A percentile compares a stretch with the other conserved stretches of the same genome.
Evolutionary conservation across 176 grass and related monocot species (phyloP).

Genomic region (Calamus simplicifolius): DNA sequence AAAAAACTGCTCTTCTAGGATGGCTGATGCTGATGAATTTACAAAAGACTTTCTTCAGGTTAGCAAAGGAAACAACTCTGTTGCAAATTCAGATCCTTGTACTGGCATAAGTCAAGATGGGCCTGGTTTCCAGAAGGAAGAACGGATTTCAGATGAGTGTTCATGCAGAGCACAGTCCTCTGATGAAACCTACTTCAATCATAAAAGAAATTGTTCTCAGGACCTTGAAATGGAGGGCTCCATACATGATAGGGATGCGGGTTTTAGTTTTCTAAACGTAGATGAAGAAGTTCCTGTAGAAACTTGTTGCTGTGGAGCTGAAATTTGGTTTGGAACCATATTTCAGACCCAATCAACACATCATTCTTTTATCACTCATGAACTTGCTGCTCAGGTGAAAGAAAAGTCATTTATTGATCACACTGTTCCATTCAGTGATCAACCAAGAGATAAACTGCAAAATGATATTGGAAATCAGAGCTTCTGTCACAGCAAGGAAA

Average conservation of each 20-base stretch:
- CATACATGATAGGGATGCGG: too few species aligned
- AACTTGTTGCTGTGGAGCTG: too few species aligned
- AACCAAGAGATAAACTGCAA: slow-evolving; percentile 11
- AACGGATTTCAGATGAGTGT: slow-evolving; percentile 1
- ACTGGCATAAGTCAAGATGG: background rate
- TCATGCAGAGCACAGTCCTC: background rate
- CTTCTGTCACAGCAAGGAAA: slow-evolving; percentile 11
- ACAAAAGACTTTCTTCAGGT: too few species aligned
- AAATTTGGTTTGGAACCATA: too few species aligned
- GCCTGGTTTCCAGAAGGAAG: slow-evolving; percentile 4
- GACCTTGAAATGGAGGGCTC: too few species aligned
- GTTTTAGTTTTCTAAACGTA: too few species aligned
- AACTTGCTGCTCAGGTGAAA: slow-evolving; percentile 18
- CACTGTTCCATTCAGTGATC: slow-evolving; percentile 2
- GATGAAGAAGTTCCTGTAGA: too few species aligned
- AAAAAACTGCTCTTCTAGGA: slow-evolving; percentile 24
- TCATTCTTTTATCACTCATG: background rate
- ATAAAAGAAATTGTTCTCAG: too few species aligned
- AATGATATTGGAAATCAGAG: slow-evolving; percentile 8
- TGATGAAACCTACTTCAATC: background rate
- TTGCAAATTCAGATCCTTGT: slow-evolving; percentile 25
- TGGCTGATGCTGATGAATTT: slow-evolving; percentile 10
- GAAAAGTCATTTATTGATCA: background rate
- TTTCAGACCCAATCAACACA: slow-evolving; percentile 5
- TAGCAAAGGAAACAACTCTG: background rate